Conservation (phyloP, 2,329 filamentous ascomycete genomes). For the Helminthosporium solani region DNA sequence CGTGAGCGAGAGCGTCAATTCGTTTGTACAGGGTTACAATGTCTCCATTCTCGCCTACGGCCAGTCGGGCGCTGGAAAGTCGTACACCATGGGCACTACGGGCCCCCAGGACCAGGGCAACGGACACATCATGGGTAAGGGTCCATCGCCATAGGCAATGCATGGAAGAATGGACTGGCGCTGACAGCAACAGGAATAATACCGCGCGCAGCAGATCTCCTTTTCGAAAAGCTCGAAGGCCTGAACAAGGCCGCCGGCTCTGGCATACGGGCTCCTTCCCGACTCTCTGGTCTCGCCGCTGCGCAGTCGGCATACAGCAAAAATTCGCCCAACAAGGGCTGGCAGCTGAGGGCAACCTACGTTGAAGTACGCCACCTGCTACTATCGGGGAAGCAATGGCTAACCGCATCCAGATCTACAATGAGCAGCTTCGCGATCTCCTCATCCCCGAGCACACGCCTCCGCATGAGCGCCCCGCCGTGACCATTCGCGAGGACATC, state of each 20-base stretch:
- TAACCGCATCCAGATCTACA: conserved; percentile 74
- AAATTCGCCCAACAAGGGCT: conserved; percentile 66
- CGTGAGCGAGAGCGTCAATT: conserved; percentile 80
- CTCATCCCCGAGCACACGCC: conserved; percentile 75
- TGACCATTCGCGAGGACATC: conserved; percentile 91
- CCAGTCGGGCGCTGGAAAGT: conserved; percentile 96
- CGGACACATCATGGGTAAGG: conserved; percentile 72
- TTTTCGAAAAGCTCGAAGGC: conserved; percentile 85
- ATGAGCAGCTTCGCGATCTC: conserved; percentile 90
- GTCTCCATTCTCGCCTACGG: conserved; percentile 96
- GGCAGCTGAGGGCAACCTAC: conserved; percentile 92
- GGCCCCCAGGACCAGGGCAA: conserved; percentile 76
- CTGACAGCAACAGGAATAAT: conserved; percentile 75
- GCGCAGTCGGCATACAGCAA: conserved; percentile 46
- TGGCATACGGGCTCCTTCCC: conserved; percentile 75
- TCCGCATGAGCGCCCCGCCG: conserved; percentile 67
- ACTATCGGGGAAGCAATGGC: background rate
- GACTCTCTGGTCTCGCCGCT: conserved; percentile 66
- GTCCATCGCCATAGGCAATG: background rate
- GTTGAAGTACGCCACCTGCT: conserved; percentile 57
- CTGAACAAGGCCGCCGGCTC: conserved; percentile 66
- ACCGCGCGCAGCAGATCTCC: conserved; percentile 77
- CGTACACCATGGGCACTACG: conserved; percentile 97
- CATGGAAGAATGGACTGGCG: background rate
- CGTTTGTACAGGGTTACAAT: conserved; percentile 96